Evolutionary conservation across 176 grass and related monocot genomes (phyloP).

Genomic region (Zea mays): Zm-B73-REFERENCE-NAM-5.0 NC_050100.1:212642001-212642500

Average conservation of each 20-base stretch:
- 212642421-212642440: background rate
- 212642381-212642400: slow-evolving; percentile 41
- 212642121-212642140: slow-evolving; percentile 60
- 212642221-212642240: slow-evolving; percentile 40
- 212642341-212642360: slow-evolving; percentile 61
- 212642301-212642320: slow-evolving; percentile 13
- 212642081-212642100: slow-evolving; percentile 43
- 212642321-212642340: slow-evolving; percentile 56
- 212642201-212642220: slow-evolving; percentile 52
- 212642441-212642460: background rate
- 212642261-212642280: background rate
- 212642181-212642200: slow-evolving; percentile 67
- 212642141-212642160: slow-evolving; percentile 58
- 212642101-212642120: slow-evolving; percentile 61
- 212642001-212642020: no score
- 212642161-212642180: slow-evolving; percentile 56
- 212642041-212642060: slow-evolving; percentile 28
- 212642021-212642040: background rate
- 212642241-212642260: slow-evolving; percentile 31
- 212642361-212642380: slow-evolving; percentile 53
- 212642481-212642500: background rate
- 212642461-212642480: background rate
- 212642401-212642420: background rate
- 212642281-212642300: slow-evolving; percentile 39
- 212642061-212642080: slow-evolving; percentile 36